Conservation (phyloP, 352 stramenopile genomes). For the Pythium sp. region DNA sequence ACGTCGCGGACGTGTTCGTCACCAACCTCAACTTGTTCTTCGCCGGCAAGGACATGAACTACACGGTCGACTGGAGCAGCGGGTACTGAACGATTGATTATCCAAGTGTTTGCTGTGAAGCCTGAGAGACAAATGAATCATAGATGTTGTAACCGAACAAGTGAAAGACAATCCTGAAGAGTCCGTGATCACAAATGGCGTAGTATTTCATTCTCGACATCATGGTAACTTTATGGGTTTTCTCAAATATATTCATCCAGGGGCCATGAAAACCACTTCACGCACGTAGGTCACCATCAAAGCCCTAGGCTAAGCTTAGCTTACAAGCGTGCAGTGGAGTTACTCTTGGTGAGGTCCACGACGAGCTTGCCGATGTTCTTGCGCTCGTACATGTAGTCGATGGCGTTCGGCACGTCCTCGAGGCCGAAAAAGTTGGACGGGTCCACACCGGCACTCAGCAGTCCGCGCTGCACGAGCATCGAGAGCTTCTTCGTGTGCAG, state of each 20-base stretch:
- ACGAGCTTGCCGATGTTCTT: constrained; percentile 84
- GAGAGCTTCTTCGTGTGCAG: constrained; percentile 44
- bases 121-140: not conserved
- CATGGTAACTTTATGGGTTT: not conserved
- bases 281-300: not conserved
- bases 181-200: not conserved
- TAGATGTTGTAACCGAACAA: not conserved
- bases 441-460: constrained; percentile 40
- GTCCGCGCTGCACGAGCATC: constrained; percentile 35
- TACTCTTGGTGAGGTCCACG: constrained; percentile 44
- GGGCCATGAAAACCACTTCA: not conserved
- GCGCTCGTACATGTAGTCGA: constrained; percentile 49
- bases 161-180: not conserved
- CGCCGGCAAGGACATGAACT: constrained; percentile 35
- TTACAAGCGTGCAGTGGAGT: constrained; percentile 47
- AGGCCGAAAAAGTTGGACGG: constrained; percentile 43
- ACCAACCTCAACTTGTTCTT: constrained; percentile 50
- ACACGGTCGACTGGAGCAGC: constrained; percentile 45
- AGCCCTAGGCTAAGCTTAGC: constrained; percentile 20
- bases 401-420: constrained; percentile 46
- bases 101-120: not conserved
- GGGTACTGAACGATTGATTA: constrained; percentile 32
- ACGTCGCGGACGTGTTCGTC: constrained; percentile 80
- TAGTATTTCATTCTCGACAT: not conserved
- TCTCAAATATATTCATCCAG: not conserved